Percentiles rank a stretch among this genome's conserved stretches.
Evolutionary conservation across 2,329 filamentous ascomycete genomes (phyloP).

Genomic region (Fusarium solani-melongenae): DNA sequence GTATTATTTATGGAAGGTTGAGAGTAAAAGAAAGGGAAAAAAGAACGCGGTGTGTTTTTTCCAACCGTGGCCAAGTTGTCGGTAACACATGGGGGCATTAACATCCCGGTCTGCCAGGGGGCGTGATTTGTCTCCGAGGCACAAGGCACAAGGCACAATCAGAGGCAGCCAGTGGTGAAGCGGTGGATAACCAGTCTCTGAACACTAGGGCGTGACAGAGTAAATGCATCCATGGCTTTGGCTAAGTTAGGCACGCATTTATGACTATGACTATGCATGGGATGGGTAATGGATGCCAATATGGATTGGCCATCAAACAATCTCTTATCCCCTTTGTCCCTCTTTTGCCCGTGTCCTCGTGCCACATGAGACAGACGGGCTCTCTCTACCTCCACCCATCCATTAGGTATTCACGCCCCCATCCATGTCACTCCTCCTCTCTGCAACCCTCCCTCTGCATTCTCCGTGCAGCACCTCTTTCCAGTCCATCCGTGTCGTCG

Average conservation of each 20-base stretch:
- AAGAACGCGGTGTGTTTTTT: background rate
- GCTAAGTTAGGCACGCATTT: background rate
- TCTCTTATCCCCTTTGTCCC: background rate
- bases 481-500: background rate
- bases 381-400: background rate
- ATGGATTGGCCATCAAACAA: conserved; percentile 10
- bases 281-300: background rate
- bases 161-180: background rate
- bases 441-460: conserved; percentile 1
- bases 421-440: conserved; percentile 8
- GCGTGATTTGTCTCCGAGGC: background rate
- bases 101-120: background rate
- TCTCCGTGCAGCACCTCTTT: conserved; percentile 1
- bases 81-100: background rate
- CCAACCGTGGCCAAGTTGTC: background rate
- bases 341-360: conserved; percentile 17
- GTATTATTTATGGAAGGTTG: background rate
- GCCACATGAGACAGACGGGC: conserved; percentile 1
- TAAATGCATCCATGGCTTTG: background rate
- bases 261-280: background rate
- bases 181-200: background rate
- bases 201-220: background rate
- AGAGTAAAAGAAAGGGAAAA: background rate
- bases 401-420: conserved; percentile 9
- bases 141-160: background rate